These are phyloP conservation scores for Austroboletus niveus DNA, from an alignment of 1,284 basidiomycete genomes.

Conservation along the genomic window DNA sequence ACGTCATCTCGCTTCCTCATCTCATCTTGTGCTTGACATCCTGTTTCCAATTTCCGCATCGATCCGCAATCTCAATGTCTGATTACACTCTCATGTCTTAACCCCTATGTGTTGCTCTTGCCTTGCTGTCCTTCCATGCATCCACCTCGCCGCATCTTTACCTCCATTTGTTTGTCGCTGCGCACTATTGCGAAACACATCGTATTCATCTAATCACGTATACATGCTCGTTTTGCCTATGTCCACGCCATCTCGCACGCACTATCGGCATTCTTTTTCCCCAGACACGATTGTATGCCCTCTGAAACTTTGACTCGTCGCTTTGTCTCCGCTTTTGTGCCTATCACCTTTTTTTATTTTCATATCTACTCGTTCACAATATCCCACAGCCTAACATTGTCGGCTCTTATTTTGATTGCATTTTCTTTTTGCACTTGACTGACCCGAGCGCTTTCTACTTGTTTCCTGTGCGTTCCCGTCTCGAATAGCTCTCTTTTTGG, in stretches of 20 bases:
- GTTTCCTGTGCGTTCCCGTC: slow-evolving; percentile 33
- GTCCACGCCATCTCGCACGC: slow-evolving; percentile 16
- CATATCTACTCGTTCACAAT: slow-evolving; percentile 33
- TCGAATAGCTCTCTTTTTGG: slow-evolving; percentile 22
- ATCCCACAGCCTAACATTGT: slow-evolving; percentile 26
- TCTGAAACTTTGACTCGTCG: slow-evolving; percentile 11
- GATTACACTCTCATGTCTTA: slow-evolving; percentile 38
- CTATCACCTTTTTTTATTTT: slow-evolving; percentile 25
- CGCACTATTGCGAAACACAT: slow-evolving; percentile 37
- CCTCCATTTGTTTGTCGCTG: slow-evolving; percentile 27
- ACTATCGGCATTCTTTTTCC: slow-evolving; percentile 21
- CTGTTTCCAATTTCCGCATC: slow-evolving; percentile 36
- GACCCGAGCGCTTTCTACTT: slow-evolving; percentile 32
- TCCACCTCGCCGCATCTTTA: slow-evolving; percentile 22
- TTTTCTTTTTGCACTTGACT: slow-evolving; percentile 8
- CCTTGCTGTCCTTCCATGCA: slow-evolving; percentile 34
- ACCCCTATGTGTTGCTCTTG: slow-evolving; percentile 36
- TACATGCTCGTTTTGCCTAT: slow-evolving; percentile 37
- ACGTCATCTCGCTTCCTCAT: slow-evolving; percentile 29
- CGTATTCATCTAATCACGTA: slow-evolving; percentile 34
- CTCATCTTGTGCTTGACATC: slow-evolving; percentile 37
- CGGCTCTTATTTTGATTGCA: slow-evolving; percentile 29
- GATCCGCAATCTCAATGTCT: slow-evolving; percentile 37
- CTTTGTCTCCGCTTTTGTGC: slow-evolving; percentile 24
- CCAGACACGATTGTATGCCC: slow-evolving; percentile 27